Conservation (phyloP, 208 protist genomes). For the Wallacemonas sp. region DNA sequence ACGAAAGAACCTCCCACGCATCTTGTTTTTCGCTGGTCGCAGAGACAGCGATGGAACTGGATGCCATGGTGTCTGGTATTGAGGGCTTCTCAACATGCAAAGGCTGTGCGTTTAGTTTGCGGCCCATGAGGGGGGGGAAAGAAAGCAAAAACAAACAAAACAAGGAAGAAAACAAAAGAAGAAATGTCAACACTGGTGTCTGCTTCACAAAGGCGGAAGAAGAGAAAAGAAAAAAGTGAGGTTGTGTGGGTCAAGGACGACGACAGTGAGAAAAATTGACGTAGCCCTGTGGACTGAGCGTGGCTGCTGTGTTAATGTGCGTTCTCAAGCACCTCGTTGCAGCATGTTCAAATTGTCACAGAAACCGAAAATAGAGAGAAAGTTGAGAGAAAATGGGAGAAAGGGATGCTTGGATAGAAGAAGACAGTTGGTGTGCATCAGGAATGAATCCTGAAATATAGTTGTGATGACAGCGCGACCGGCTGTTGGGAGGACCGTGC, state of each 20-base stretch:
- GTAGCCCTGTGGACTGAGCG: no score
- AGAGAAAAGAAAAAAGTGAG: neutral
- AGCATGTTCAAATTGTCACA: no score
- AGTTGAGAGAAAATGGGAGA: no score
- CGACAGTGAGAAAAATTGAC: no score
- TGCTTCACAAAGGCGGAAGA: neutral
- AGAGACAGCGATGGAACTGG: neutral
- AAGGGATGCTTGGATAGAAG: no score
- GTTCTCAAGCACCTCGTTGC: neutral
- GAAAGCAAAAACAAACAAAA: neutral
- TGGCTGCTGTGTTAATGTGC: no score
- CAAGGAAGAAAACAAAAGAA: neutral
- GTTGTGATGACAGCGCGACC: no score
- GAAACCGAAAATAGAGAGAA: no score
- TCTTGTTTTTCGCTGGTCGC: neutral
- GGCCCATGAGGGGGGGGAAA: conserved; percentile 7
- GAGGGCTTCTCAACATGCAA: neutral
- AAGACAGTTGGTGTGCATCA: no score
- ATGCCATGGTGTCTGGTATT: neutral
- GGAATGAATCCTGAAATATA: no score
- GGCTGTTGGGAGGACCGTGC: no score
- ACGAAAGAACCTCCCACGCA: neutral
- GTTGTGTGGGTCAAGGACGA: neutral
- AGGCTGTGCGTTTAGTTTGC: conserved; percentile 9
- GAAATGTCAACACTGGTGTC: neutral